These are phyloP conservation scores for Biscutella laevigata DNA, from an alignment of 441 rosid species.

Conservation along the genomic window DNA sequence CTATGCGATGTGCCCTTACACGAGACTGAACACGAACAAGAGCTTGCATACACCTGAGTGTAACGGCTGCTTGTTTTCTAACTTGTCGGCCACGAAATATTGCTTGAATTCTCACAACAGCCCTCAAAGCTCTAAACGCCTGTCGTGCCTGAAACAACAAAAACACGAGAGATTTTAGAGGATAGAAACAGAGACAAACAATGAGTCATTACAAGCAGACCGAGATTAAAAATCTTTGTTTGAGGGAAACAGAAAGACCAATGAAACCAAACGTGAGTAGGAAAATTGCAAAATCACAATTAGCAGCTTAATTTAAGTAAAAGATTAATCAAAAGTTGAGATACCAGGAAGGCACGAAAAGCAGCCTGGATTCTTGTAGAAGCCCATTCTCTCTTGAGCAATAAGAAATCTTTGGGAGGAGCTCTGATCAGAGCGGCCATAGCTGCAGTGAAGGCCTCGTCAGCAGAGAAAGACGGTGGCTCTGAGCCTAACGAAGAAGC, in stretches of 20 bases:
- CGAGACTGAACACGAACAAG: slow-evolving; percentile 84
- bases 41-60: slow-evolving; percentile 93
- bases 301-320: not conserved
- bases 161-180: not conserved
- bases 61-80: slow-evolving; percentile 83
- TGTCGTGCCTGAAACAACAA: slow-evolving; percentile 49
- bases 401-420: slow-evolving; percentile 52
- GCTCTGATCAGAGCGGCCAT: slow-evolving; percentile 67
- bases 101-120: slow-evolving; percentile 86
- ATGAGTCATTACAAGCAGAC: not conserved
- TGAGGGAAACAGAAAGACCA: not conserved
- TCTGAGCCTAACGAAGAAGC: slow-evolving; percentile 40
- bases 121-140: slow-evolving; percentile 80
- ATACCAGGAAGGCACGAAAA: slow-evolving; percentile 65
- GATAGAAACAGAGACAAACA: not conserved
- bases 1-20: slow-evolving; percentile 43
- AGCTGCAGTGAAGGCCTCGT: slow-evolving; percentile 45
- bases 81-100: slow-evolving; percentile 81
- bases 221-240: not conserved
- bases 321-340: not conserved
- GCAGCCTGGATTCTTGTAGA: slow-evolving; percentile 72
- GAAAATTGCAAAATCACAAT: not conserved
- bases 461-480: slow-evolving; percentile 32
- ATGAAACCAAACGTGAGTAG: not conserved
- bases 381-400: slow-evolving; percentile 66